Percentiles rank a stretch among this genome's conserved stretches.
phyloP scores from a whole-genome alignment of 495 filamentous ascomycete species.

The Penicillium paxilli region DNA sequence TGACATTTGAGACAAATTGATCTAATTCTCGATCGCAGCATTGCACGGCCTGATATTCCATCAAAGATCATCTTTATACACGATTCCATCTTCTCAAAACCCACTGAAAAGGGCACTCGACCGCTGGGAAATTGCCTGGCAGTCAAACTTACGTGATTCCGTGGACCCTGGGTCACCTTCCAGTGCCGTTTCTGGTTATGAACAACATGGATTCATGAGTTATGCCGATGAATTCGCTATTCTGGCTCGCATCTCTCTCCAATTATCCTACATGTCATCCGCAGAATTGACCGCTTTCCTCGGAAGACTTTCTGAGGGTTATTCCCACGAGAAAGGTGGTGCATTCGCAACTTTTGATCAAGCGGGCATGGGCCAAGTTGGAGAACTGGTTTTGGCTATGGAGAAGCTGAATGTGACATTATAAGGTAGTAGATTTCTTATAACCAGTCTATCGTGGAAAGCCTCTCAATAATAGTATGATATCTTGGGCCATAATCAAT shows the following conservation, averaged over 20 bases:
- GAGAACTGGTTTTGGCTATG: constrained; percentile 2
- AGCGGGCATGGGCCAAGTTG: constrained; percentile 3
- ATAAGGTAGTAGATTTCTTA: too few species aligned
- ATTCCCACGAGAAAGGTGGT: background rate
- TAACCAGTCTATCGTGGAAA: too few species aligned
- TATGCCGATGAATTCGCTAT: background rate
- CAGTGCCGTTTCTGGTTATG: too few species aligned
- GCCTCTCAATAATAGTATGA: too few species aligned
- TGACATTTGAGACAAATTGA: too few species aligned
- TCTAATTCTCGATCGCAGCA: background rate
- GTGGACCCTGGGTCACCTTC: too few species aligned
- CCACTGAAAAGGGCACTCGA: background rate
- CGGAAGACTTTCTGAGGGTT: background rate
- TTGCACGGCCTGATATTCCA: background rate
- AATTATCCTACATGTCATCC: background rate
- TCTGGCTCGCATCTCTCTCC: background rate
- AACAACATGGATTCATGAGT: too few species aligned
- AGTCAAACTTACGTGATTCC: background rate
- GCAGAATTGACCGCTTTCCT: background rate
- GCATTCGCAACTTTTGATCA: constrained; percentile 5
- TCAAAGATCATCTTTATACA: background rate
- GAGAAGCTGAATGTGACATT: constrained; percentile 18
- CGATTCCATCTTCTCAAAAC: background rate
- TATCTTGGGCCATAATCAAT: too few species aligned
- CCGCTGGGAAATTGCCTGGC: background rate